These are phyloP conservation scores for Striga hermonthica DNA, from an alignment of 305 asterid genomes.

Conservation along the genomic window DNA sequence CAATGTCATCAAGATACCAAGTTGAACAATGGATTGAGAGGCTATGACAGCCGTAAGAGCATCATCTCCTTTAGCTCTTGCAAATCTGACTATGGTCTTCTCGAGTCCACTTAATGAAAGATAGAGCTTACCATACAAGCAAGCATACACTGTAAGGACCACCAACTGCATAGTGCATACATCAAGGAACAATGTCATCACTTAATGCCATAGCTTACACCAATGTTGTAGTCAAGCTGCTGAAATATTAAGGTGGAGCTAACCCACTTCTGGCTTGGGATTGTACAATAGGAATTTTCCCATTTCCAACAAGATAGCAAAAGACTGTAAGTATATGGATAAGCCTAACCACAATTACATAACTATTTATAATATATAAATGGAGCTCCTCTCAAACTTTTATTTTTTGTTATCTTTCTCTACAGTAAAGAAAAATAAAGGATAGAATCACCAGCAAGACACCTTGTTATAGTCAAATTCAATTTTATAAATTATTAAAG, in stretches of 20 bases:
- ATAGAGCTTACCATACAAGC: conserved; percentile 72
- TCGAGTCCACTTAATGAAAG: conserved; percentile 80
- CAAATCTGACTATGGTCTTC: conserved; percentile 53
- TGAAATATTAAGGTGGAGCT: conserved; percentile 5
- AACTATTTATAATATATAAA: background rate
- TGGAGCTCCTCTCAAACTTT: background rate
- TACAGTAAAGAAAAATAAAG: background rate
- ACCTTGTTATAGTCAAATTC: background rate
- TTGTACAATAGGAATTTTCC: background rate
- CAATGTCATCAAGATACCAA: conserved; percentile 72
- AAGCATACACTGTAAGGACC: conserved; percentile 76
- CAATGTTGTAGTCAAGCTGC: background rate
- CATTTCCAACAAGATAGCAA: conserved; percentile 13
- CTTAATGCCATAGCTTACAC: conserved; percentile 4
- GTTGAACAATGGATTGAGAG: conserved; percentile 74
- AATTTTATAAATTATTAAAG: background rate
- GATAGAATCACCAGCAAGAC: background rate
- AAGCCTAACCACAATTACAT: background rate
- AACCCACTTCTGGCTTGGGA: background rate
- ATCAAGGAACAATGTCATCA: conserved; percentile 18
- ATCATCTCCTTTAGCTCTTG: conserved; percentile 60
- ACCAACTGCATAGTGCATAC: conserved; percentile 65
- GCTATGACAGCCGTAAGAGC: conserved; percentile 75
- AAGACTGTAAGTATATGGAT: background rate
- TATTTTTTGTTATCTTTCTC: background rate